Base-by-base conservation (phyloP, 2,329 filamentous ascomycete genomes). In the Fusarium clavum region DNA sequence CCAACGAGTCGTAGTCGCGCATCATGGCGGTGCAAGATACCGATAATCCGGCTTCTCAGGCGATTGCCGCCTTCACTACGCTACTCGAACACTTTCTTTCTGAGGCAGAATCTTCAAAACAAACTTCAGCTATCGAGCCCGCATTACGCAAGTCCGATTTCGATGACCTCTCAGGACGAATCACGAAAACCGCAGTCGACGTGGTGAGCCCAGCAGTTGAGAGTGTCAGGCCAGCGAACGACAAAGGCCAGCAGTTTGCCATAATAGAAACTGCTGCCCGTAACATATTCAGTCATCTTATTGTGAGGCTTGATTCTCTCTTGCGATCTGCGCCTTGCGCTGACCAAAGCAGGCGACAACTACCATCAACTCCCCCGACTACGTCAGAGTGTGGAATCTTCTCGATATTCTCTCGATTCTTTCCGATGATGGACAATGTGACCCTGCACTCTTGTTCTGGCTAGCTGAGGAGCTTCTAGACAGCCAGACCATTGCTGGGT, bases 401-500 rank as follows among this genome's bases (percentile, higher is more conserved):
- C 88, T 99, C 61, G 97, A 99, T 77, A 90, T 98, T 44, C 85
- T 98, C n/a, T 91, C 92, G 1, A 90, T 97, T 40, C 90, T 97
- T 66, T 94, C 94, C 64, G 95, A 97, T 77, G 88, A 91, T 77
- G 92, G 91, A 84, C 86, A 86, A 82, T 90, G 84, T 77, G 94
- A 97, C 70, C 89, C 93, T 1, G 92, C 92, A 20, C 84, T 99
- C 11, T 86, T 96, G 10, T 94, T 97, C 76, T 94, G 93, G 87
- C 88, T 99, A 18, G 90, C 98, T 22, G 96, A 99, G 79, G 96
- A 98, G 80, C 87, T 99, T 2, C 86, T 99, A 27, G 97, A 99
- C 79, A 97, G 94, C 76, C 95, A 99, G 79, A 97, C 94, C 0
- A 97, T 98, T 44, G 88, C 94, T 25, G 94, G 93, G 32, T 99